Base-by-base conservation (phyloP, 176 grass and related monocot genomes). In the Oropetium thomaeum region DNA sequence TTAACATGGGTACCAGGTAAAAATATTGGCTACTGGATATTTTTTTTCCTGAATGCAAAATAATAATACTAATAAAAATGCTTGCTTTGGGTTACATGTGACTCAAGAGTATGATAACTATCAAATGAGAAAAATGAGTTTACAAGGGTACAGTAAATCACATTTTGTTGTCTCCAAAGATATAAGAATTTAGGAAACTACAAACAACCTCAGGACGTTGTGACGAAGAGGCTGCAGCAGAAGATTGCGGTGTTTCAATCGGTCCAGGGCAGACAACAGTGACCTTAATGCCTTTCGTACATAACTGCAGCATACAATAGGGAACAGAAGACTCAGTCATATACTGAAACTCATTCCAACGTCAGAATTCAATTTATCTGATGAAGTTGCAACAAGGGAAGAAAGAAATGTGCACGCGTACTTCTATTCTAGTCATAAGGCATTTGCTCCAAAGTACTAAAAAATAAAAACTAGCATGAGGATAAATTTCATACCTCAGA, bases 191-290 rank as follows among this genome's bases (percentile, higher is more conserved):
- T 33, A 65, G 71, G 29, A 58, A 66, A 48, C 20, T 71, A 76
- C 25, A 23, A 38, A 79, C 52, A 97, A 97, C 94, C 94, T 97
- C 90, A 33, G 77, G 51, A 17, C 16, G 61, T 89, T 89, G 75
- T 52, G 49, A 70, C 25, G 70, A 73, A 87, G 87, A 84, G 63
- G 66, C 35, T 79, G 45, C 30, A 76, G 62, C 81, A 73, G 77
- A 74, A 85, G 82, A 42, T 70, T 80, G 74, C 74, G 82, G 82
- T 76, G 94, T 92, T 85, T 91, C 81, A 58, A 97, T 93, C 10
- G 89, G 96, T 35, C 96, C 96, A 22, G 91, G 96, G 49, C 96
- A 99, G 69, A 99, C 79, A 90, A 99, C 34, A 73, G 96, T 99
- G 35, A 99, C 87, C 60, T 82, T 83, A 66, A 99, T 95, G 58